Evolutionary conservation across 805 yeast genomes (phyloP).

Genomic region (Yarrowia sp.): DNA sequence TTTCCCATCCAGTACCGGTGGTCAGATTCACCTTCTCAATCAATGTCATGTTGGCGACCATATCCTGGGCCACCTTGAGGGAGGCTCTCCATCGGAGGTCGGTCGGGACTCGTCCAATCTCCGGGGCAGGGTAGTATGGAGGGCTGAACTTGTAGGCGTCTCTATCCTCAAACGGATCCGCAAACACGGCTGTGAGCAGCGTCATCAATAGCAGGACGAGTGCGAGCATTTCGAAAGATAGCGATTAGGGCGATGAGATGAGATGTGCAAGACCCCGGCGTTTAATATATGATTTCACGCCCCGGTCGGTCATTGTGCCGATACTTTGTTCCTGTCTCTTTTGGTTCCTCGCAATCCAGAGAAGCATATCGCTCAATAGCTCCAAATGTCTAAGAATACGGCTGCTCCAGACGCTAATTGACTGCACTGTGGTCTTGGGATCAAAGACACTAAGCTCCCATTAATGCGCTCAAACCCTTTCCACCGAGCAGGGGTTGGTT

Average conservation of each 20-base stretch:
- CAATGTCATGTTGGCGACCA: slow-evolving; percentile 56
- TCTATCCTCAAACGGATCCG: neutral
- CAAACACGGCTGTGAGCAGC: neutral
- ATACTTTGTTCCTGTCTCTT: slow-evolving; percentile 1
- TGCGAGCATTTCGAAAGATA: neutral
- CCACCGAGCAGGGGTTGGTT: neutral
- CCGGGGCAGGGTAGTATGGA: slow-evolving; percentile 33
- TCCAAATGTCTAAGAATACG: neutral
- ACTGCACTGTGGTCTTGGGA: neutral
- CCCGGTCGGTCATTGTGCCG: neutral
- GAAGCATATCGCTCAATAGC: slow-evolving; percentile 3
- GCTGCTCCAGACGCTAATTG: neutral
- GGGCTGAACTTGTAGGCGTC: slow-evolving; percentile 29
- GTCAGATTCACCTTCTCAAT: slow-evolving; percentile 61
- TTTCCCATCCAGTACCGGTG: slow-evolving; percentile 63
- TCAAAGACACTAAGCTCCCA: neutral
- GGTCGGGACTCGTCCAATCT: slow-evolving; percentile 30
- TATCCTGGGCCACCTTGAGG: slow-evolving; percentile 51
- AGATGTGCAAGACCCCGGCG: neutral
- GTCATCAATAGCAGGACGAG: neutral
- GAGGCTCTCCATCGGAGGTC: slow-evolving; percentile 56
- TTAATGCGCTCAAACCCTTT: neutral
- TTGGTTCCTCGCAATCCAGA: neutral
- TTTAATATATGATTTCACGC: neutral
- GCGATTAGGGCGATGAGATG: neutral